Evolutionary conservation across 2,329 filamentous ascomycete species (phyloP), one percentile per base, ranked within the genome.

Genomic region (Talaromyces sp.): DNA sequence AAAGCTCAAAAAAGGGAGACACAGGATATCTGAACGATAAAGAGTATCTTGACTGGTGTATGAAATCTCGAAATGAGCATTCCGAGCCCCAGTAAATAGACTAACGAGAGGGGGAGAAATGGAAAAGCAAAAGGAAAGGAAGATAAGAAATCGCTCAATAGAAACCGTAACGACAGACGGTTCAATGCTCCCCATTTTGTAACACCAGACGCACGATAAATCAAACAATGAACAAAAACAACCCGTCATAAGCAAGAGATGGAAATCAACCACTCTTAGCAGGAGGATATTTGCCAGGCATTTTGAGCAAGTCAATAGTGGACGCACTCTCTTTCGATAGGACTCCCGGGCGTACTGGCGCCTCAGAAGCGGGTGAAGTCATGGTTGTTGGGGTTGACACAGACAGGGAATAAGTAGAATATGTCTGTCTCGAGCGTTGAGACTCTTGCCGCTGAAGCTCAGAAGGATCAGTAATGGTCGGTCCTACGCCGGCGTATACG

Each of bases 251-350:
- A 29, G 2, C 54, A 32, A 48, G 19, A 31, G 26, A 8, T 29
- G 17, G 14, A 8, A n/a, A 52, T 52, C 24, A 61, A 38, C 51
- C 51, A 26, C 31, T 62, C 48, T 35, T 38, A 14, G 46, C 38
- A 50, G 65, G 71, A 14, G 73, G 73, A 58, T 67, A 75, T 52
- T 69, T 71, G 8, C 73, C 73, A 2, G 73, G 73, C 46, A 75
- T 74, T 35, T 69, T 67, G 61, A 75, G 63, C 62, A 73, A 62
- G 54, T 73, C 72, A 50, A 74, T 64, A 2, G 71, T 68, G 17
- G 67, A 64, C 3, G 67, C 63, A 24, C 72, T 75, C 58, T 68
- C 66, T 60, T 69, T 71, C 35, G 65, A 62, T 24, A 61, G 61
- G 10, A 64, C 61, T 12, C 58, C 21, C 19, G 65, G 65, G 43